Evolutionary conservation across 495 filamentous ascomycete genomes (phyloP), one percentile per base, ranked within the genome.

Genomic region (Aspergillus haitiensis): DNA sequence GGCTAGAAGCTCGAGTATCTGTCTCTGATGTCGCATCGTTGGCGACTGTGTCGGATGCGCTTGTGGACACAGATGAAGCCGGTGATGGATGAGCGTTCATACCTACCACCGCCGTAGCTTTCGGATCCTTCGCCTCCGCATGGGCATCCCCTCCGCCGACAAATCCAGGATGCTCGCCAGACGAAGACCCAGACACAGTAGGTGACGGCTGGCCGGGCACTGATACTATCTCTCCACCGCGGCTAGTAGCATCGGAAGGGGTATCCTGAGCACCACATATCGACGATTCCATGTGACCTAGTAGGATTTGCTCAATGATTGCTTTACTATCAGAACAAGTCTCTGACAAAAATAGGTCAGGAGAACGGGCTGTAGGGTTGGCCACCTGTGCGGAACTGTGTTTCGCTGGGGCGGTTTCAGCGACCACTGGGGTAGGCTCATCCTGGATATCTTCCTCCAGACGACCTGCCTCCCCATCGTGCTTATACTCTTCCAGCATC

Each of bases 401-500:
- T 27, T 36, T 13, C 37, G 15, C 12, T 72, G 68, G 18, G n/a
- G 48, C 40, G 0, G 15, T 32, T 6, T 74, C 69, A 11, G 74
- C 75, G 53, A 77, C 79, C 50, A 74, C 64, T 21, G 78, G 73
- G 56, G 71, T 70, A 7, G 65, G 27, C 47, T 70, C 76, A 37
- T 72, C 68, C 0, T 76, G 74, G 31, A 72, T 72, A 55, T 88
- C 86, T 15, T 83, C 78, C 34, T 89, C 87, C 5, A 71, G 77
- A 13, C 78, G 80, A 15, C 78, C 78, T n/a, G 77, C 70, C 58
- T 92, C 91, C 61, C 93, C 83, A 60, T 86, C 82, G 64, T 83
- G 88, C 76, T 88, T 90, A 51, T 90, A 92, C 62, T 91, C 89
- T 63, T 98, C 92, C 74, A 98, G 83, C 94, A 98, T 97, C 8